Conservation (phyloP, 257 asterid genomes). For the Rubia yunnanensis region DNA sequence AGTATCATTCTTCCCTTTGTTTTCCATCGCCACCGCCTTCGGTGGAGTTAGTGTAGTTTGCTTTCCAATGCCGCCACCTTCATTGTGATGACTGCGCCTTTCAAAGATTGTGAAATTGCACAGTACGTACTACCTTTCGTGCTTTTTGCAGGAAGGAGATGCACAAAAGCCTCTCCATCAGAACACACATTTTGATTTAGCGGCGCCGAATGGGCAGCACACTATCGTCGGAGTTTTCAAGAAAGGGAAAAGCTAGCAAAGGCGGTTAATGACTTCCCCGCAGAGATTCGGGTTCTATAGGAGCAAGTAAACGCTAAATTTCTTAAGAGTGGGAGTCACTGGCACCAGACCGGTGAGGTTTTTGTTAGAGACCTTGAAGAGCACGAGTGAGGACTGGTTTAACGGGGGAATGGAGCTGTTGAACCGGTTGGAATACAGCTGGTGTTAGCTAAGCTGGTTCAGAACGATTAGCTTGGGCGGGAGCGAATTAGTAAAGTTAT, state of each 20-base stretch:
- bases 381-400: constrained; percentile 47
- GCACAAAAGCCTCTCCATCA: constrained; percentile 35
- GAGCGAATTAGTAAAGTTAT: constrained; percentile 50
- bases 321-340: constrained; percentile 55
- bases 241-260: constrained; percentile 60
- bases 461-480: constrained; percentile 39
- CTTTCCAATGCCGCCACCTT: constrained; percentile 17
- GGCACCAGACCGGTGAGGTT: constrained; percentile 78
- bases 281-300: constrained; percentile 59
- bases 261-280: constrained; percentile 67
- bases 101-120: constrained; percentile 39
- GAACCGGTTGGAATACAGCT: constrained; percentile 70
- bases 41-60: neutral
- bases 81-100: constrained; percentile 23
- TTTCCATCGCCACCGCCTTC: neutral
- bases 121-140: constrained; percentile 37
- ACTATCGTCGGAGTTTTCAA: constrained; percentile 36
- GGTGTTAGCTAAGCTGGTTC: constrained; percentile 55
- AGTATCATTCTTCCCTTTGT: neutral
- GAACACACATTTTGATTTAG: constrained; percentile 50
- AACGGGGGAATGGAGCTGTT: constrained; percentile 58
- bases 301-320: constrained; percentile 44
- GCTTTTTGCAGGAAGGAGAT: constrained; percentile 29
- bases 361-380: constrained; percentile 57
- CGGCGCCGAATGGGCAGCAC: constrained; percentile 50